Evolutionary conservation across 1,139 yeast genomes (phyloP).

Genomic region (Nakaseomyces nivariensis): DNA sequence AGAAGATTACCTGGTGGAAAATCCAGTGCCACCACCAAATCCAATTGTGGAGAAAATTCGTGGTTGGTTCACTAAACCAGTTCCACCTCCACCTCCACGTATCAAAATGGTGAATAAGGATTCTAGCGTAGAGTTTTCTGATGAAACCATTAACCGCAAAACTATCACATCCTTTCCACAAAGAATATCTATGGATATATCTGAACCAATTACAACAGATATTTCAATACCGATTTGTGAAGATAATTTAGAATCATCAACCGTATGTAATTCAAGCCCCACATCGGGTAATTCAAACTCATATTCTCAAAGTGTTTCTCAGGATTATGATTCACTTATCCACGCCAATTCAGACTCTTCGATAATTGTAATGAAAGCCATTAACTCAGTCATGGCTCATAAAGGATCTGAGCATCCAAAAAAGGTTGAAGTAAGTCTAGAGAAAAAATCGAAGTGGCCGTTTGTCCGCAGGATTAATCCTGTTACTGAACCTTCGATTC

Average conservation of each 20-base stretch:
- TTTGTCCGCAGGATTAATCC: neutral
- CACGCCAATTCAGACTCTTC: neutral
- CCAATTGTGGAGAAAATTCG: neutral
- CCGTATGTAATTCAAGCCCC: neutral
- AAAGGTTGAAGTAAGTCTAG: neutral
- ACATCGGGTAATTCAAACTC: too few species aligned
- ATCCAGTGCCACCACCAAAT: neutral
- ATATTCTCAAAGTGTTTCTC: neutral
- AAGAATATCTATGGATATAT: neutral
- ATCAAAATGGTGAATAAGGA: constrained; percentile 1
- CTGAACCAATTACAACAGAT: neutral
- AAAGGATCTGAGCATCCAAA: neutral
- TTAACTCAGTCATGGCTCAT: neutral
- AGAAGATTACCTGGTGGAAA: neutral
- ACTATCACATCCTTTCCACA: neutral
- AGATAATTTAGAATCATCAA: neutral
- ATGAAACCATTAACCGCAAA: neutral
- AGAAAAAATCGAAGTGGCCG: neutral
- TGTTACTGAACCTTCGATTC: neutral
- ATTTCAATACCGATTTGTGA: neutral
- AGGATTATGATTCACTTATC: neutral
- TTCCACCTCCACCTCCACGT: neutral
- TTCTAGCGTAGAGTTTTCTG: constrained; percentile 2
- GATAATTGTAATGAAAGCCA: neutral
- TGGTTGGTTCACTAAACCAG: neutral